Percentiles rank a stretch among this genome's conserved stretches.
These are phyloP conservation scores for Rutstroemia sp. DNA, from an alignment of 2,329 filamentous ascomycete genomes.

Conservation along the genomic window DNA sequence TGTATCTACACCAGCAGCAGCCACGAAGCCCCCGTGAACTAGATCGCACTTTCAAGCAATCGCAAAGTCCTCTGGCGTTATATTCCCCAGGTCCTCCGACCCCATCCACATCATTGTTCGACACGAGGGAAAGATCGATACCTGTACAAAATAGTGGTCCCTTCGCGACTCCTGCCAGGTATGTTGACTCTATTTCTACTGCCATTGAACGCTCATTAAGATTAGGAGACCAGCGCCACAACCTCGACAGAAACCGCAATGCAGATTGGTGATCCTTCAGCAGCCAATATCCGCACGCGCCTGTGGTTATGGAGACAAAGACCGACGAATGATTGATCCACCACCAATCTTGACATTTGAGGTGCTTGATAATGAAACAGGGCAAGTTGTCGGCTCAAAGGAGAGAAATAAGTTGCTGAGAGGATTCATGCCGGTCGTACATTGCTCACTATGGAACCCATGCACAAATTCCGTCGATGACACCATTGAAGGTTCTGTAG, in stretches of 20 bases:
- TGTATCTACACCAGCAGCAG: constrained; percentile 6
- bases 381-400: background rate
- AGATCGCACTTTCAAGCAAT: constrained; percentile 4
- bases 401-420: constrained; percentile 1
- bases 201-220: constrained; percentile 2
- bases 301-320: constrained; percentile 76
- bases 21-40: constrained; percentile 2
- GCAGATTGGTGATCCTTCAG: constrained; percentile 36
- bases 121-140: constrained; percentile 1
- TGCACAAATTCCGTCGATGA: constrained; percentile 60
- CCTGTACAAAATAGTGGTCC: constrained; percentile 4
- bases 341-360: constrained; percentile 61
- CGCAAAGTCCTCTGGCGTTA: background rate
- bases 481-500: constrained; percentile 51
- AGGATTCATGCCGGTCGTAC: constrained; percentile 37
- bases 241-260: constrained; percentile 3
- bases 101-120: background rate
- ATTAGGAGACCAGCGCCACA: background rate
- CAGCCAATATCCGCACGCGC: constrained; percentile 72
- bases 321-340: constrained; percentile 75
- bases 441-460: constrained; percentile 70
- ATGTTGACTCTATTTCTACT: constrained; percentile 2
- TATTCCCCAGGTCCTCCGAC: background rate
- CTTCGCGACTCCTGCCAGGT: constrained; percentile 4
- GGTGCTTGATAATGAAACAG: constrained; percentile 4